A percentile compares a stretch with the other conserved stretches of the same genome.
phyloP scores from a whole-genome alignment of 345 rosid genomes.

The Lepidium sativum region DNA sequence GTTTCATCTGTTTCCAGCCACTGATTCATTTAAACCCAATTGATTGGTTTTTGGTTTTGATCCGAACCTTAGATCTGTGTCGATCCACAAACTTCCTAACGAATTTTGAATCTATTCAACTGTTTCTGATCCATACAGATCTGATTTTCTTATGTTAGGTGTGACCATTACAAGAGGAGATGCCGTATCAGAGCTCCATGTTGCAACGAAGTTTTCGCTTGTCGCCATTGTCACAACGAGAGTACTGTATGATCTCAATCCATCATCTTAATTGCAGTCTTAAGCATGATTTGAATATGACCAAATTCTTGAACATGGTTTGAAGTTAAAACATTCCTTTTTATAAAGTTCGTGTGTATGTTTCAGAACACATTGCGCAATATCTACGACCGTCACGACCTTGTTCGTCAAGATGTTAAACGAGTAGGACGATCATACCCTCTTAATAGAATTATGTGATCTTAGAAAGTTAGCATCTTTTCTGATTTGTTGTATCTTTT shows the following conservation, averaged over 20 bases:
- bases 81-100: not conserved
- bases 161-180: conserved; percentile 89
- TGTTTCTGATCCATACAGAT: not conserved
- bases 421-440: conserved; percentile 39
- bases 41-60: not conserved
- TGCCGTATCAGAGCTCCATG: conserved; percentile 91
- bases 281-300: too few relatives aligned
- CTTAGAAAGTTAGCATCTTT: not conserved
- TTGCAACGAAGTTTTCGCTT: conserved; percentile 81
- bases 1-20: not conserved
- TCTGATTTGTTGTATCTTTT: not conserved
- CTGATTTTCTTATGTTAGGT: conserved; percentile 36
- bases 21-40: not conserved
- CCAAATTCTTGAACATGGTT: not conserved
- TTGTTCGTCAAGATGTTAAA: conserved; percentile 70
- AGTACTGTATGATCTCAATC: conserved; percentile 39
- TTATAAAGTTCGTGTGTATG: not conserved
- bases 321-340: not conserved
- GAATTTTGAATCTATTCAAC: not conserved
- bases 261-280: not conserved
- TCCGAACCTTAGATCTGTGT: conserved; percentile 9
- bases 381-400: conserved; percentile 57
- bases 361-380: conserved; percentile 56
- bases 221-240: conserved; percentile 97
- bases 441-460: not conserved